Base-by-base conservation (phyloP, 116 monocot species). In the Phalaenopsis hybrid region DNA sequence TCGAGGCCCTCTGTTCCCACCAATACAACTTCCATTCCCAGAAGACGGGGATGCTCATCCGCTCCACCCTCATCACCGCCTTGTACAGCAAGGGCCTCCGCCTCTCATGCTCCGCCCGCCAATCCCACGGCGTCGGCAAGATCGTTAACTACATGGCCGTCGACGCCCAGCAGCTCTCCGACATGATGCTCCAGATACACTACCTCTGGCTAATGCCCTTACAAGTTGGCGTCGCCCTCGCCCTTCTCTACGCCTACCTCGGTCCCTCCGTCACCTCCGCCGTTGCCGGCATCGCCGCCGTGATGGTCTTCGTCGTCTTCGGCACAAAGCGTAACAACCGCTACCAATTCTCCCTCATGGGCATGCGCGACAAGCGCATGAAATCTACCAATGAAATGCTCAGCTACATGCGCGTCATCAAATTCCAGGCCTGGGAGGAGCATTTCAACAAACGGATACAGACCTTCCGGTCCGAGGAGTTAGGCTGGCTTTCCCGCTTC, bases 91-190 rank as follows among this genome's bases (percentile, higher is more conserved):
- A 97, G 79, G 94, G 96, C 1, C 84, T 97, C 31, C 84, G 90
- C 4, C 90, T 97, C 21, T 94, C 96, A 6, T 91, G 90, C 86
- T 91, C 96, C 15, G 87, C 96, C 0, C 82, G 94, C 17, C 94
- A 97, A 72, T 79, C 85, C n/a, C 92, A 94, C 79, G 96, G 96
- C 9, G 81, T 97, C 48, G 96, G 96, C 9, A 91, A 89, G 91
- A 97, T 97, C 84, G 92, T 97, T 23, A 96, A 94, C 83, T 91
- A 96, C 88, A 96, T 96, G 96, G 96, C 91, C 37, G 96, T 96
- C 23, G 96, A 97, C 83, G 90, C 94, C 52, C 94, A 97, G 85
- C 96, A 97, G 84, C 87, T 97, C 79, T 87, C 94, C 31, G 94
- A 97, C 89, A 91, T 97, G 92, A 91, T 92, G 91, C 78, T 94